A percentile compares a stretch with the other conserved stretches of the same genome.
Conservation (phyloP, 768 basidiomycete species). For the Lactarius akahatsu region DNA sequence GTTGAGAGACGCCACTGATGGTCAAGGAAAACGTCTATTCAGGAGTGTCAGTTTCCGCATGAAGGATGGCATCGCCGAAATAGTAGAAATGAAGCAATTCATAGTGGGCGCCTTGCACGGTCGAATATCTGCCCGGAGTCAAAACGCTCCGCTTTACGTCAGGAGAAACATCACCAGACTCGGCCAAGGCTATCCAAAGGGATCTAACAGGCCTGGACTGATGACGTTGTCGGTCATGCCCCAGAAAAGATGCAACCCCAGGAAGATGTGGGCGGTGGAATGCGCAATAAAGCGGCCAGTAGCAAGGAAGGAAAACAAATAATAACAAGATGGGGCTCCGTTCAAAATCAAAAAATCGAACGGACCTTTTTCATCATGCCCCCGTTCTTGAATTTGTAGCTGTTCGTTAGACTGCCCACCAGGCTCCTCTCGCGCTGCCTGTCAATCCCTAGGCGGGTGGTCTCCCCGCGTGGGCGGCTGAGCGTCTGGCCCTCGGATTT, state of each 20-base stretch:
- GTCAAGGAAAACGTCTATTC: conserved; percentile 86
- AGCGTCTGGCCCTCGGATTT: conserved; percentile 45
- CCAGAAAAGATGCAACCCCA: background rate
- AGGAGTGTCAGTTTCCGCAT: conserved; percentile 19
- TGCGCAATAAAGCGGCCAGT: background rate
- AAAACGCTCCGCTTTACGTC: conserved; percentile 20
- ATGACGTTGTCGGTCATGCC: conserved; percentile 7
- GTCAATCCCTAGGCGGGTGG: conserved; percentile 51
- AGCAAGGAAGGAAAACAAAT: background rate
- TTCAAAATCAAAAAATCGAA: conserved; percentile 18
- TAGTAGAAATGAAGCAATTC: conserved; percentile 11
- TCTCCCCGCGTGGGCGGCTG: conserved; percentile 62
- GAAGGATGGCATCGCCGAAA: conserved; percentile 3
- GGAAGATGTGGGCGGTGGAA: background rate
- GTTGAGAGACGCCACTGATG: conserved; percentile 82
- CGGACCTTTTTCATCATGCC: conserved; percentile 97
- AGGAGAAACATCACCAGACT: conserved; percentile 13
- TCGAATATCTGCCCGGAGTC: background rate
- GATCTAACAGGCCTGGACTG: conserved; percentile 11
- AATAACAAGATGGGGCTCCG: conserved; percentile 2
- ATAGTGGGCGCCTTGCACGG: conserved; percentile 1
- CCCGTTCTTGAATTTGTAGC: conserved; percentile 87
- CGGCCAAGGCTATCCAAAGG: conserved; percentile 11
- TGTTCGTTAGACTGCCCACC: conserved; percentile 89
- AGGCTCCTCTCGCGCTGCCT: conserved; percentile 76